Percentiles rank a stretch among this genome's conserved stretches.
Evolutionary conservation across 306 rosid genomes (phyloP).

Genomic region (Prunus campanulata): DNA sequence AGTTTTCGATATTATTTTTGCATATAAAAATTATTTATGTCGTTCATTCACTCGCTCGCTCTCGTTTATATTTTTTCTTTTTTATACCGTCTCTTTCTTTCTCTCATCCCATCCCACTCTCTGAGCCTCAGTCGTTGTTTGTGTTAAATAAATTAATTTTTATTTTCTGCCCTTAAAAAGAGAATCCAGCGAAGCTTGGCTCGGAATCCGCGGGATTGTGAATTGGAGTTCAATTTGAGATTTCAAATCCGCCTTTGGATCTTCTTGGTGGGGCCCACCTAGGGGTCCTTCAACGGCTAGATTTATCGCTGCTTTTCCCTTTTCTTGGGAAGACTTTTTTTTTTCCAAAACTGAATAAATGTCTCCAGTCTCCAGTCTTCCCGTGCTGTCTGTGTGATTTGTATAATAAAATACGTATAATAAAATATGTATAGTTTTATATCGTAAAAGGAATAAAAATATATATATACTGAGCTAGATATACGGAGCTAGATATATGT

Average conservation of each 20-base stretch:
- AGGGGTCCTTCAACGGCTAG: slow-evolving; percentile 21
- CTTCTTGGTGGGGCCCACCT: slow-evolving; percentile 31
- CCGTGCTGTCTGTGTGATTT: too few relatives aligned
- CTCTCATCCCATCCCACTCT: too few relatives aligned
- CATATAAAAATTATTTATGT: background rate
- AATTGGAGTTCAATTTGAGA: slow-evolving; percentile 46
- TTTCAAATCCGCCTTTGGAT: slow-evolving; percentile 51
- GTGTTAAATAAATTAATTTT: background rate
- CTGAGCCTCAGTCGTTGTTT: too few relatives aligned
- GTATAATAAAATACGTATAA: too few relatives aligned
- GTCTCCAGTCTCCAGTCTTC: too few relatives aligned
- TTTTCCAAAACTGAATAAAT: background rate
- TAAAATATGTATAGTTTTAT: too few relatives aligned
- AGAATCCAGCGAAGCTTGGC: slow-evolving; percentile 33
- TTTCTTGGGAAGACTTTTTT: background rate
- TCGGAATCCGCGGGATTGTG: slow-evolving; percentile 58
- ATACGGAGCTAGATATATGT: too few relatives aligned
- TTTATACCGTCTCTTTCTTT: background rate
- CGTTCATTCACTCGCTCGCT: background rate
- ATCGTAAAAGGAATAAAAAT: too few relatives aligned
- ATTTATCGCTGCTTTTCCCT: background rate
- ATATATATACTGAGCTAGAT: too few relatives aligned
- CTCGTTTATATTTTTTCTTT: background rate
- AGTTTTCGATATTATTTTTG: slow-evolving; percentile 24
- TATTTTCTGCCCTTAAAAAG: slow-evolving; percentile 33